Conservation (phyloP, 805 yeast species). For the Metschnikowia dekortorum region DNA sequence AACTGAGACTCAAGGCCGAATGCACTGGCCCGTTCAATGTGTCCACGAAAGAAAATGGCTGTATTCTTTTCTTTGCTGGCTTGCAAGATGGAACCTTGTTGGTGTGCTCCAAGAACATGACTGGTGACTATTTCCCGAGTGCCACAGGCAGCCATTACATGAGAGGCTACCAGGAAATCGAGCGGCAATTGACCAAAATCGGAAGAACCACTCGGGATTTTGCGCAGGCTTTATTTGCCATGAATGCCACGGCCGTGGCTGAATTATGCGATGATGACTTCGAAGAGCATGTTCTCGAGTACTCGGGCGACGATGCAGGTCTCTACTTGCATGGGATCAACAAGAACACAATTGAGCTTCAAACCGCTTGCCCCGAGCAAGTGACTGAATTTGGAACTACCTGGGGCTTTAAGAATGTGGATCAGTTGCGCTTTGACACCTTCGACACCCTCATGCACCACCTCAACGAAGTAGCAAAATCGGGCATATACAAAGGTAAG, state of each 20-base stretch:
- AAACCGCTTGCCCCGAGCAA: slow-evolving; percentile 56
- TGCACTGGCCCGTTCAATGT: slow-evolving; percentile 77
- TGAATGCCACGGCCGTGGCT: slow-evolving; percentile 77
- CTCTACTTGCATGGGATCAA: slow-evolving; percentile 89
- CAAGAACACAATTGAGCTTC: slow-evolving; percentile 56
- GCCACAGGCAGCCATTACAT: slow-evolving; percentile 61
- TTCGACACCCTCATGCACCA: slow-evolving; percentile 44
- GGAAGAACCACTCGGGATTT: slow-evolving; percentile 46
- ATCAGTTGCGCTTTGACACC: slow-evolving; percentile 38
- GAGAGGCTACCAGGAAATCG: slow-evolving; percentile 60
- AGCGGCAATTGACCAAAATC: slow-evolving; percentile 42
- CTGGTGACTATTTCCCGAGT: slow-evolving; percentile 47
- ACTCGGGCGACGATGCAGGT: slow-evolving; percentile 65
- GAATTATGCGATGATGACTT: slow-evolving; percentile 90
- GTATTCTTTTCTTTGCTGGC: slow-evolving; percentile 81
- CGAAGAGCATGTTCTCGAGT: slow-evolving; percentile 89
- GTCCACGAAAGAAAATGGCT: slow-evolving; percentile 89
- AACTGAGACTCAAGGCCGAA: slow-evolving; percentile 1
- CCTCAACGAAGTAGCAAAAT: slow-evolving; percentile 51
- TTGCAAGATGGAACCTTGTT: slow-evolving; percentile 68
- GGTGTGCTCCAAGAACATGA: slow-evolving; percentile 88
- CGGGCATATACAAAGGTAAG: slow-evolving; percentile 65
- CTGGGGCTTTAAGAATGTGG: slow-evolving; percentile 70
- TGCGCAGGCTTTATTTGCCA: slow-evolving; percentile 48
- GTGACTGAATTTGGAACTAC: slow-evolving; percentile 57